Evolutionary conservation across 164 flowering plant genomes (phyloP), one percentile per base, ranked within the genome.

Genomic region (Paratinospora sagittata): DNA sequence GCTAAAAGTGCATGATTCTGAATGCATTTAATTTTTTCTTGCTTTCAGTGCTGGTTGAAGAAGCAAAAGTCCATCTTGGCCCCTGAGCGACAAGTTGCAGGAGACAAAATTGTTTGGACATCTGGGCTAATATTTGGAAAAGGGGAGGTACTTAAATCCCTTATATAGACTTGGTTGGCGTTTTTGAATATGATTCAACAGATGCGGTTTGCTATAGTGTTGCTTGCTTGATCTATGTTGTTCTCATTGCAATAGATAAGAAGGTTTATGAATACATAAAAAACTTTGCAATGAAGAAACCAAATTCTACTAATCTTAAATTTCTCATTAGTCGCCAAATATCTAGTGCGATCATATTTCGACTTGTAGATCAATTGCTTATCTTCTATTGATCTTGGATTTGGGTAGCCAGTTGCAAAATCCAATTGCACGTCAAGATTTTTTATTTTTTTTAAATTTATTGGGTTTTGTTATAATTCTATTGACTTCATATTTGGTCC

Each of bases 31-130:
- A 2, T 24, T 14, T 61, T 24, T 63, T 72, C 9, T 61, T 71
- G 37, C 37, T 47, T 77, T 39, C 74, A 96, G 99, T 96, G 99
- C 74, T 96, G 98, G 99, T 81, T 96, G 86, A 96, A 96, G 89
- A 93, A 96, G 76, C 98, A 96, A 79, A 84, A 85, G 81, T 95
- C 93, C 73, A 70, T 78, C 1, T 74, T 96, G 79, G 76, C 71
- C 21, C 99, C 99, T 63, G 96, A 87, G 1, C 78, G 76, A 49
- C 95, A 84, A 72, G 91, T 82, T 6, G 72, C 72, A 5, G 91
- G 93, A 27, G 64, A 80, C 19, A 65, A 65, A 65, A 83, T 80
- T 69, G 81, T 80, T 72, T 96, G 99, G 98, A 96, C 98, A 74
- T 96, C 98, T 65, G 99, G 99, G 63, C 75, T 96, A 72, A 77